A percentile compares a stretch with the other conserved stretches of the same genome.
These are phyloP conservation scores for Venturia carpophila DNA, from an alignment of 2,329 filamentous ascomycete species.

Conservation along the genomic window DNA sequence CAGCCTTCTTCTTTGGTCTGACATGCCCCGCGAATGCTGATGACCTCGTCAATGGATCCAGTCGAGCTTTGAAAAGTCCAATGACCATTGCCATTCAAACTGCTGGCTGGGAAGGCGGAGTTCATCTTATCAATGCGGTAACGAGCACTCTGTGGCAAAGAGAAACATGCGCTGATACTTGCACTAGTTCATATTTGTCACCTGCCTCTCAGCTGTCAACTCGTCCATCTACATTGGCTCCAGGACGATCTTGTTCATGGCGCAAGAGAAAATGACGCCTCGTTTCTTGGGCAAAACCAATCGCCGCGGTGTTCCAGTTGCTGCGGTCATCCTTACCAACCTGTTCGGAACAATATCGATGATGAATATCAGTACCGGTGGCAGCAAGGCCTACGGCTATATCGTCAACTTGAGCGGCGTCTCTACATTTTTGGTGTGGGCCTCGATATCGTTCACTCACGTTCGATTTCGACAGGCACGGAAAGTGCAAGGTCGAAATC, in stretches of 20 bases:
- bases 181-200: constrained; percentile 54
- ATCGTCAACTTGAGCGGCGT: constrained; percentile 65
- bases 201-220: constrained; percentile 65
- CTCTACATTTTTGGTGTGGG: constrained; percentile 66
- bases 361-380: constrained; percentile 64
- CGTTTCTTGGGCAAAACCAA: constrained; percentile 61
- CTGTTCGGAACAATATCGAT: constrained; percentile 63
- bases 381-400: constrained; percentile 56
- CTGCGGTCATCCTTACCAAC: constrained; percentile 60
- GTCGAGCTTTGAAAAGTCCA: constrained; percentile 60
- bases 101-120: constrained; percentile 64
- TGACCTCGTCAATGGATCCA: constrained; percentile 53
- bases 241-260: constrained; percentile 68
- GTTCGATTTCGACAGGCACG: constrained; percentile 63
- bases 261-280: constrained; percentile 64
- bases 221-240: constrained; percentile 71
- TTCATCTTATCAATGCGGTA: constrained; percentile 67
- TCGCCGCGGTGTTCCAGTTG: constrained; percentile 51
- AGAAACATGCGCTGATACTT: background rate
- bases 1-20: constrained; percentile 19
- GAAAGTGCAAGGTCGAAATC: constrained; percentile 48
- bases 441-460: constrained; percentile 60
- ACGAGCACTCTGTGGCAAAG: background rate
- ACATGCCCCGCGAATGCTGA: constrained; percentile 62
- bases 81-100: constrained; percentile 68